These are phyloP conservation scores for Yamadazyma songkhlaensis DNA, from an alignment of 1,139 yeast species.

Conservation along the genomic window DNA sequence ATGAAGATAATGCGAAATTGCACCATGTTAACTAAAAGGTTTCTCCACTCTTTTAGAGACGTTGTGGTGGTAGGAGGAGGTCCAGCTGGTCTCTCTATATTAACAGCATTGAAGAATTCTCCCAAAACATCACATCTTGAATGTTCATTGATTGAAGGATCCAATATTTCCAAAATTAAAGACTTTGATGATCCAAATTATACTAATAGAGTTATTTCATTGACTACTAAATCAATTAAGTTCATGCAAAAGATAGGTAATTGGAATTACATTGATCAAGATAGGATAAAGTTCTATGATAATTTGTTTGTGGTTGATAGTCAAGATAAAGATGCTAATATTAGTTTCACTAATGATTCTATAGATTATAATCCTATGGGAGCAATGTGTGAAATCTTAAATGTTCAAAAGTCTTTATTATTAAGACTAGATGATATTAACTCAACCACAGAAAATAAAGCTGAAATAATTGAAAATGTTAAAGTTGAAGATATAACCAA, in stretches of 20 bases:
- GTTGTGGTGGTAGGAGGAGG: slow-evolving; percentile 95
- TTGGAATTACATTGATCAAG: slow-evolving; percentile 67
- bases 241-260: slow-evolving; percentile 65
- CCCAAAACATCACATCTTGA: slow-evolving; percentile 57
- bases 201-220: slow-evolving; percentile 80
- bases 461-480: slow-evolving; percentile 56
- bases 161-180: slow-evolving; percentile 52
- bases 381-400: slow-evolving; percentile 85
- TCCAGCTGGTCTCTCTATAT: slow-evolving; percentile 89
- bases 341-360: slow-evolving; percentile 65
- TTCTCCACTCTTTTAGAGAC: slow-evolving; percentile 40
- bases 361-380: slow-evolving; percentile 49
- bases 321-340: slow-evolving; percentile 61
- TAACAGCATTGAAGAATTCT: slow-evolving; percentile 73
- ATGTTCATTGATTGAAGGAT: slow-evolving; percentile 74
- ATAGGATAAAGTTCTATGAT: slow-evolving; percentile 76
- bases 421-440: slow-evolving; percentile 53
- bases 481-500: slow-evolving; percentile 54
- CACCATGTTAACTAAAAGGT: slow-evolving; percentile 9
- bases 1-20: slow-evolving; percentile 1
- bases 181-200: slow-evolving; percentile 50
- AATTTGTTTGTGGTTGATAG: slow-evolving; percentile 80
- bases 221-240: slow-evolving; percentile 77
- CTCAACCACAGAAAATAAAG: slow-evolving; percentile 27
- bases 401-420: slow-evolving; percentile 72